A percentile compares a stretch with the other conserved stretches of the same genome.
phyloP scores from a whole-genome alignment of 2,329 filamentous ascomycete species.

The Decorospora gaudefroyi region DNA sequence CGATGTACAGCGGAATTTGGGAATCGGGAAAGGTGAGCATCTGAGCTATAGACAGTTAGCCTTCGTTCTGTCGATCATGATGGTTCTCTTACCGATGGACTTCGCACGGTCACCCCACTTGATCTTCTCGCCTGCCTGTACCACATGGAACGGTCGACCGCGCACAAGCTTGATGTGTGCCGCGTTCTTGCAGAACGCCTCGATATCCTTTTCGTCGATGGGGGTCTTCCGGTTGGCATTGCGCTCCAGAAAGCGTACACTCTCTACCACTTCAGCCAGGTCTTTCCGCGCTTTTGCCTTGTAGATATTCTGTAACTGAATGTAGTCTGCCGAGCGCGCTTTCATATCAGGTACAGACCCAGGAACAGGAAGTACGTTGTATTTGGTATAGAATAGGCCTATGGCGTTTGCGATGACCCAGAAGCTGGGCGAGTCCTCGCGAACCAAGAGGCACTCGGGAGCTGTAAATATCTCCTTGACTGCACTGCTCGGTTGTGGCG shows the following conservation, averaged over 20 bases:
- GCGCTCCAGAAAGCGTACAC: conserved; percentile 62
- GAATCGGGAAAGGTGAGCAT: conserved; percentile 52
- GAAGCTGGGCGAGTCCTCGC: conserved; percentile 65
- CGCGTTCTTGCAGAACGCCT: conserved; percentile 93
- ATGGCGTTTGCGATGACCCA: conserved; percentile 88
- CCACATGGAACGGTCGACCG: conserved; percentile 59
- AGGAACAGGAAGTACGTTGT: conserved; percentile 77
- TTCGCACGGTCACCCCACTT: conserved; percentile 57
- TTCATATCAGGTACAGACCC: conserved; percentile 97
- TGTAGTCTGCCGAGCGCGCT: conserved; percentile 85
- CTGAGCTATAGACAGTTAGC: conserved; percentile 35
- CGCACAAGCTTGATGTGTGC: conserved; percentile 89
- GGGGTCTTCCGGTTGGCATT: conserved; percentile 53
- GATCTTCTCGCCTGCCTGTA: conserved; percentile 49
- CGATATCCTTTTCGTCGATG: conserved; percentile 74
- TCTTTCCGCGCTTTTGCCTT: conserved; percentile 84
- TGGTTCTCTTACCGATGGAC: conserved; percentile 55
- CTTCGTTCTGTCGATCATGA: background rate
- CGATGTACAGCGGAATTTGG: conserved; percentile 55
- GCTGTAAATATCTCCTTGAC: conserved; percentile 80
- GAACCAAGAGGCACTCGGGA: conserved; percentile 58
- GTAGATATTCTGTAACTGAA: conserved; percentile 89
- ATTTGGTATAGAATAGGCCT: conserved; percentile 72
- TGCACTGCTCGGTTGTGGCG: conserved; percentile 67
- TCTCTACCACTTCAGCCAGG: conserved; percentile 70